These are phyloP conservation scores for Coemansia sp. DNA, from an alignment of 192 early-diverging fungal genomes.

Conservation along the genomic window DNA sequence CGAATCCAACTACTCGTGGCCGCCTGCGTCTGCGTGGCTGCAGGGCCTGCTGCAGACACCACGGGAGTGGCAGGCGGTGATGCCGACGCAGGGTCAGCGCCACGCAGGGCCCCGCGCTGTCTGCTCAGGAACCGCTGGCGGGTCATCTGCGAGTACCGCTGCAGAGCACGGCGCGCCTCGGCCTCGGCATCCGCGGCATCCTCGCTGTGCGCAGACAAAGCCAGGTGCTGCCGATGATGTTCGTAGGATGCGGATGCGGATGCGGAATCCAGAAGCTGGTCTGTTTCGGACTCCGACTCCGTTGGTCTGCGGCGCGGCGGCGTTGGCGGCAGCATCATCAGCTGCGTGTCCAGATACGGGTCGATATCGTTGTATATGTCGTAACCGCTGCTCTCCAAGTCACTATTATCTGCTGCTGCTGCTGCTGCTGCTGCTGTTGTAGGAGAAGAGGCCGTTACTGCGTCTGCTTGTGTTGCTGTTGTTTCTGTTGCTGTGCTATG, in stretches of 20 bases:
- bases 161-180: constrained; percentile 22
- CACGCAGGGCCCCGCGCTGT: constrained; percentile 17
- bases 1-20: background rate
- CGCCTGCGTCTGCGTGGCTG: background rate
- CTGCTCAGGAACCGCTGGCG: constrained; percentile 35
- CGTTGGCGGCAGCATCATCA: constrained; percentile 30
- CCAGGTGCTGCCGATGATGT: background rate
- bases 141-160: constrained; percentile 28
- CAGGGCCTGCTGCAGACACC: background rate
- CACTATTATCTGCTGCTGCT: background rate
- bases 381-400: constrained; percentile 7
- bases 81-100: background rate
- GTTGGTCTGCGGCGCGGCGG: constrained; percentile 24
- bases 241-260: constrained; percentile 1
- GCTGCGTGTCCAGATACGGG: constrained; percentile 23
- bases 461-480: background rate
- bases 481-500: background rate
- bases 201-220: background rate
- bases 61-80: constrained; percentile 4
- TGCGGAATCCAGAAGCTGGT: background rate
- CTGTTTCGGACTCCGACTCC: constrained; percentile 23
- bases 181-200: background rate
- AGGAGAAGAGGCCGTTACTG: background rate
- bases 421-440: background rate
- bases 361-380: constrained; percentile 3